phyloP scores from a whole-genome alignment of 1,284 basidiomycete species.

The Anthracocystis walkeri region DNA sequence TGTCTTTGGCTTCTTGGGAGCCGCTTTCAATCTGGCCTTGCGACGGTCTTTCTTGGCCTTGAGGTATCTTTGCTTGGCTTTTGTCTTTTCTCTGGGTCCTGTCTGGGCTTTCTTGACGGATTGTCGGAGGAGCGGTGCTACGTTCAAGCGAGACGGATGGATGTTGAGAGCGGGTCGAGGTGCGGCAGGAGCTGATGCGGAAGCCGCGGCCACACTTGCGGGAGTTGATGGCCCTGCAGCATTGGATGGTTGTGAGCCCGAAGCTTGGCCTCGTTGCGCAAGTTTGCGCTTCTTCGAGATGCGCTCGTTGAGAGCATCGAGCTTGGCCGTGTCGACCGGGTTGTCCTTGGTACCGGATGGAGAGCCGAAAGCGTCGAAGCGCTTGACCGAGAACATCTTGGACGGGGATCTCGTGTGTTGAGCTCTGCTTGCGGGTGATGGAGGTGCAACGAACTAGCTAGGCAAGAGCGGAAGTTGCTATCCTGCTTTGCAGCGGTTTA shows the following conservation, averaged over 20 bases:
- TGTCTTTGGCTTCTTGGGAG: conserved; percentile 52
- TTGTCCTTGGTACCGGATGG: conserved; percentile 11
- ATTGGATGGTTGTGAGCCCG: not conserved
- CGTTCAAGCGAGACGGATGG: conserved; percentile 58
- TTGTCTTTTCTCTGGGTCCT: conserved; percentile 58
- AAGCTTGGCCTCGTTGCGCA: conserved; percentile 8
- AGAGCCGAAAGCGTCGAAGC: conserved; percentile 49
- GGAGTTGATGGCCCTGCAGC: not conserved
- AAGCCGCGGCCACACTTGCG: not conserved
- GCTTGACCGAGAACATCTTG: conserved; percentile 55
- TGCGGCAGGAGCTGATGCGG: conserved; percentile 14
- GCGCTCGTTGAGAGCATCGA: conserved; percentile 53
- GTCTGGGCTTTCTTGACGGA: conserved; percentile 45
- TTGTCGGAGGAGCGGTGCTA: conserved; percentile 44
- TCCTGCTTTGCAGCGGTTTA: not conserved
- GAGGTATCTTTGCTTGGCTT: conserved; percentile 65
- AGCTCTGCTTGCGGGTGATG: not conserved
- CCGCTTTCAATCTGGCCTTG: conserved; percentile 54
- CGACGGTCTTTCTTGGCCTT: conserved; percentile 64
- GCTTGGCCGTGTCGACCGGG: conserved; percentile 33
- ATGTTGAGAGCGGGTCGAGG: conserved; percentile 40
- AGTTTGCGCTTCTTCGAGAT: conserved; percentile 51
- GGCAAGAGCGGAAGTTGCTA: not conserved
- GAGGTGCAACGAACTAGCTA: not conserved
- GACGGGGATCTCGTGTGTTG: not conserved